Conservation (phyloP, 1,139 yeast species). For the Debaryomyces sp. region DNA sequence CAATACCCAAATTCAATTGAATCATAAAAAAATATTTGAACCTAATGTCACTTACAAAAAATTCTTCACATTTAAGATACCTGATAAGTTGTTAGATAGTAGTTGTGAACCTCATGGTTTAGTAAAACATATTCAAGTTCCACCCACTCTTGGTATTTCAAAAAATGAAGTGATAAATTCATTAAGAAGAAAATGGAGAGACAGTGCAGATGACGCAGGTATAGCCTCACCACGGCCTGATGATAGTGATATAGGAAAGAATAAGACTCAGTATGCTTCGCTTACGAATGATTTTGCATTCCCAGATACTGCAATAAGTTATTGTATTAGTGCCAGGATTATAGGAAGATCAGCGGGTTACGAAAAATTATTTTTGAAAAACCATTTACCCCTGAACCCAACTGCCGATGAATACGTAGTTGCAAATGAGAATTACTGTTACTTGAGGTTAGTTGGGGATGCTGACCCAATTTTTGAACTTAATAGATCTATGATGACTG, state of each 20-base stretch:
- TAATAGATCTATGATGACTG: constrained; percentile 34
- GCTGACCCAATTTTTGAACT: constrained; percentile 29
- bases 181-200: constrained; percentile 32
- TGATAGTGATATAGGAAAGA: constrained; percentile 1
- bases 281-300: constrained; percentile 35
- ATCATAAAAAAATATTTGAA: constrained; percentile 28
- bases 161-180: constrained; percentile 29
- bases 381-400: constrained; percentile 17
- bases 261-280: constrained; percentile 22
- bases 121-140: constrained; percentile 39
- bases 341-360: constrained; percentile 39
- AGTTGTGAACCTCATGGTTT: constrained; percentile 36
- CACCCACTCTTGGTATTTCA: constrained; percentile 38
- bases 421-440: constrained; percentile 36
- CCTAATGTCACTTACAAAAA: constrained; percentile 42
- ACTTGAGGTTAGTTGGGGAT: constrained; percentile 27
- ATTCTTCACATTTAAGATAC: constrained; percentile 42
- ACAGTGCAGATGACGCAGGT: constrained; percentile 13
- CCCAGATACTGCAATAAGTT: constrained; percentile 35
- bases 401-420: constrained; percentile 39
- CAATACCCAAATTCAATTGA: constrained; percentile 29
- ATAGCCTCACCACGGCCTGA: neutral
- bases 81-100: constrained; percentile 40
- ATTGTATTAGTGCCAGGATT: constrained; percentile 39
- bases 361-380: constrained; percentile 21